Evolutionary conservation across 2,329 filamentous ascomycete species (phyloP).

Genomic region (Fusarium sp.): DNA sequence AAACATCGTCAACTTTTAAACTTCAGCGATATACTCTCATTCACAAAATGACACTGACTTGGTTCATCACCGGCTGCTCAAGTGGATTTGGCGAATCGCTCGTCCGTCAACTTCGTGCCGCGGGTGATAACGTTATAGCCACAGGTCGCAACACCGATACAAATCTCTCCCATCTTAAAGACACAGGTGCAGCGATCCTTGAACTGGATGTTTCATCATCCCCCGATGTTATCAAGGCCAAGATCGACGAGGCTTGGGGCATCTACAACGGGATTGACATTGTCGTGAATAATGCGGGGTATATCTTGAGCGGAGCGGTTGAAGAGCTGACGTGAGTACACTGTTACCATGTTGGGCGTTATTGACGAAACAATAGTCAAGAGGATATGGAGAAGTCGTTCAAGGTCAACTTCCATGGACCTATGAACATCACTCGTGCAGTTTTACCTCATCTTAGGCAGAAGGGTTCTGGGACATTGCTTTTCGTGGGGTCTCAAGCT

Average conservation of each 20-base stretch:
- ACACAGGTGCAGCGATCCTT: constrained; percentile 32
- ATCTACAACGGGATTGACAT: constrained; percentile 49
- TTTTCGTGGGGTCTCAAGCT: constrained; percentile 51
- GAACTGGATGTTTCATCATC: constrained; percentile 31
- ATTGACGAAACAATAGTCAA: constrained; percentile 25
- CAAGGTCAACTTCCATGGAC: constrained; percentile 53
- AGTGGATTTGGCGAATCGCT: constrained; percentile 55
- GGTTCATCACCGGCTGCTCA: constrained; percentile 57
- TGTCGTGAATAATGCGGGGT: constrained; percentile 55
- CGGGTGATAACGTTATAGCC: constrained; percentile 55
- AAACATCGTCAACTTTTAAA: no score
- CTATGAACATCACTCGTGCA: constrained; percentile 51
- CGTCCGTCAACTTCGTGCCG: constrained; percentile 50
- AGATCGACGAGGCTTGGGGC: constrained; percentile 30
- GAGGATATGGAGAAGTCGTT: constrained; percentile 42
- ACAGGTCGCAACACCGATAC: constrained; percentile 52
- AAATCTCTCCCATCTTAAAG: constrained; percentile 49
- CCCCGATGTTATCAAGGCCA: constrained; percentile 3
- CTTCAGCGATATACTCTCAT: rapidly evolving
- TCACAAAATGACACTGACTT: constrained; percentile 38
- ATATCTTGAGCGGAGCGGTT: constrained; percentile 37
- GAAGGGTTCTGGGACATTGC: constrained; percentile 46
- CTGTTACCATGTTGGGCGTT: rapidly evolving
- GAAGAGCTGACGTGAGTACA: constrained; percentile 41
- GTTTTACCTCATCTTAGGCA: constrained; percentile 48